Evolutionary conservation across 768 basidiomycete species (phyloP).

Genomic region (Nidularia pulvinata): DNA sequence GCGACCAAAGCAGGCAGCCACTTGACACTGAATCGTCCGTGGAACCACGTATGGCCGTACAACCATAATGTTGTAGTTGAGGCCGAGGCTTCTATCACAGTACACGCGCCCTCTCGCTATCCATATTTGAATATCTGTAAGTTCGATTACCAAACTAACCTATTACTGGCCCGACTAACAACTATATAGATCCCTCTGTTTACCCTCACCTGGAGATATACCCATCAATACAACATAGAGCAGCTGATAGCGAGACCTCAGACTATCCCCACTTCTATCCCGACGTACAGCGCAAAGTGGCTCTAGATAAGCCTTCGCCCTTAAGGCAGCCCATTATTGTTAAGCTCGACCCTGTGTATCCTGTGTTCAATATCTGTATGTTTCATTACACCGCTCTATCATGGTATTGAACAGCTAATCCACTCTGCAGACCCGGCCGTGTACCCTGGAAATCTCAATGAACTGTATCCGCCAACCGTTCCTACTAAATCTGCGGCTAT

Average conservation of each 20-base stretch:
- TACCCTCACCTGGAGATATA: conserved; percentile 1
- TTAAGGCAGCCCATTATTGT: no score
- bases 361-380: conserved; percentile 26
- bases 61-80: background rate
- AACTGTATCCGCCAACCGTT: conserved; percentile 10
- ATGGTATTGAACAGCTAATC: no score
- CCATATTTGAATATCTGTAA: conserved; percentile 25
- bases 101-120: conserved; percentile 6
- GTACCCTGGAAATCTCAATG: conserved; percentile 33
- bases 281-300: no score
- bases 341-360: background rate
- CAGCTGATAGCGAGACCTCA: background rate
- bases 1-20: background rate
- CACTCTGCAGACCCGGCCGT: conserved; percentile 20
- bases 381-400: background rate
- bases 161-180: no score
- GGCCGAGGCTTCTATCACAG: no score
- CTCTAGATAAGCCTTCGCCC: no score
- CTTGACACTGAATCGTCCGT: background rate
- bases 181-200: background rate
- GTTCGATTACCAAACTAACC: background rate
- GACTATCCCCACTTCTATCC: no score
- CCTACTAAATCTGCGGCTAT: no score
- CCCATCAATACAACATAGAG: background rate
- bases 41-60: conserved; percentile 1